phyloP scores from a whole-genome alignment of 805 yeast species.

The Kregervanrija delftensis region DNA sequence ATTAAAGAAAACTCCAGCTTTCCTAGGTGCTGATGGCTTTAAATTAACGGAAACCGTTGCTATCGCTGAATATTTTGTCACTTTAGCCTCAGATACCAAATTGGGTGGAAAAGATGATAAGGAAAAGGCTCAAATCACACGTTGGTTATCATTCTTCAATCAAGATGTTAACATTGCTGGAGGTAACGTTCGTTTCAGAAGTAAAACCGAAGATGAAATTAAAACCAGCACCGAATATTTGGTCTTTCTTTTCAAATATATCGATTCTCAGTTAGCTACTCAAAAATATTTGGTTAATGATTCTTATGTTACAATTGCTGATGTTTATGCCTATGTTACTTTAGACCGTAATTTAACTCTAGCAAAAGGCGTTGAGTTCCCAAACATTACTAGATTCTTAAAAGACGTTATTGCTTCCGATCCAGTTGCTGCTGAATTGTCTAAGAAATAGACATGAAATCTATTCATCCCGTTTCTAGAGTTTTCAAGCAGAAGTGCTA shows the following conservation, averaged over 20 bases:
- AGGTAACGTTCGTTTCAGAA: no score
- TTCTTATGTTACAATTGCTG: neutral
- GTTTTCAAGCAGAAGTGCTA: no score
- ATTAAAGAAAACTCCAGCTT: conserved; percentile 3
- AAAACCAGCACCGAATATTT: neutral
- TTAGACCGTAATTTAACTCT: no score
- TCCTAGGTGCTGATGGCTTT: conserved; percentile 1
- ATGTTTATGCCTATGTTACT: neutral
- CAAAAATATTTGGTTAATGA: no score
- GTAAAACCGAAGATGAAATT: neutral
- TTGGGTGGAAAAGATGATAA: conserved; percentile 50
- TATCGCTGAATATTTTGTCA: conserved; percentile 6
- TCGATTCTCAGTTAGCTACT: neutral
- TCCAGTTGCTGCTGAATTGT: no score
- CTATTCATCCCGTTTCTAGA: no score
- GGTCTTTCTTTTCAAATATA: neutral
- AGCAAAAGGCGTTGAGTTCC: no score
- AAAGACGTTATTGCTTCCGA: no score
- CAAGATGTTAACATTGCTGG: conserved; percentile 32
- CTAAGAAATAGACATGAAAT: no score
- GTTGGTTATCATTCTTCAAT: conserved; percentile 72
- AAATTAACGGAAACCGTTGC: conserved; percentile 5
- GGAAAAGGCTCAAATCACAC: conserved; percentile 56
- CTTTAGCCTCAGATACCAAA: conserved; percentile 33
- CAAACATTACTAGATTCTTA: no score